phyloP scores from a whole-genome alignment of 2,329 filamentous ascomycete species.

The Beauveria sp. region DNA sequence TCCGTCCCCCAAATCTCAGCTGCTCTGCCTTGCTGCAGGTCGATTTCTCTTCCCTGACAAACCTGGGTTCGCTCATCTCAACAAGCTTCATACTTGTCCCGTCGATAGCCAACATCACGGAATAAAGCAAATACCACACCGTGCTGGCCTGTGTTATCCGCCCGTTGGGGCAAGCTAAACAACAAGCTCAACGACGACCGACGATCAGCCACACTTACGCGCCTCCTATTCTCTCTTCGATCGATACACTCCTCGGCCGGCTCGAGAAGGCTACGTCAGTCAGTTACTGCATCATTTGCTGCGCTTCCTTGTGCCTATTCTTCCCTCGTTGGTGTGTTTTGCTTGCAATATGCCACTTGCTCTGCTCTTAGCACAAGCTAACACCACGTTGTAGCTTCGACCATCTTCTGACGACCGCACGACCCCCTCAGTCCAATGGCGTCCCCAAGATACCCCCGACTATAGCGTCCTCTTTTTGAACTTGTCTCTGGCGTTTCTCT shows the following conservation, averaged over 20 bases:
- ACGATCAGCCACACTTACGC: not conserved
- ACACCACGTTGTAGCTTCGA: conserved; percentile 7
- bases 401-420: conserved; percentile 14
- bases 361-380: not conserved
- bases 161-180: conserved; percentile 10
- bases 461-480: conserved; percentile 11
- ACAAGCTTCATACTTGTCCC: not conserved
- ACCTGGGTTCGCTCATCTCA: not conserved
- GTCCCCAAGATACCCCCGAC: conserved; percentile 20
- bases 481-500: conserved; percentile 3
- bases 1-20: conserved; percentile 6
- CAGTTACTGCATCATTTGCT: not conserved
- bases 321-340: not conserved
- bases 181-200: not conserved
- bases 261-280: not conserved
- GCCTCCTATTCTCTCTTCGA: not conserved
- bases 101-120: not conserved
- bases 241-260: not conserved
- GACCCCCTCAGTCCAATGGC: conserved; percentile 22
- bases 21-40: not conserved
- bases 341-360: not conserved
- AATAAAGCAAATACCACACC: not conserved
- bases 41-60: not conserved
- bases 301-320: not conserved
- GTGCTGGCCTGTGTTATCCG: conserved; percentile 1